Conservation (phyloP, 2,329 filamentous ascomycete species). For the Myriangium duriaei region DNA sequence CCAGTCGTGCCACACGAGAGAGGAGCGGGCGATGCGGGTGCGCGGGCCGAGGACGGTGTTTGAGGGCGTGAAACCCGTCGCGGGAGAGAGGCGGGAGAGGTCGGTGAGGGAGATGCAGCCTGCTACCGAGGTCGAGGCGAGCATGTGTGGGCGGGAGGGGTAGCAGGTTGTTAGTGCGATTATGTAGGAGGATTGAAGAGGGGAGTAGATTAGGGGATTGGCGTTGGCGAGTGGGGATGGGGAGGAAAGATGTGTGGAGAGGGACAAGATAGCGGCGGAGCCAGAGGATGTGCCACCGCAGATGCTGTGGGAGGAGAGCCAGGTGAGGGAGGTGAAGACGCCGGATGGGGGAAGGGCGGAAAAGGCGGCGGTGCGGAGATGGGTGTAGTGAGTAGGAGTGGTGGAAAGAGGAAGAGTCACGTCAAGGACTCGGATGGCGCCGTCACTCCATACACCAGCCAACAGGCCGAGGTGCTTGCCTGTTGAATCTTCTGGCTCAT, state of each 20-base stretch:
- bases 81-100: constrained; percentile 34
- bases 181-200: constrained; percentile 36
- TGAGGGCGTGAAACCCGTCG: constrained; percentile 30
- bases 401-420: constrained; percentile 23
- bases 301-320: constrained; percentile 44
- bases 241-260: constrained; percentile 25
- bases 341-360: constrained; percentile 38
- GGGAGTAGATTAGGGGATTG: constrained; percentile 32
- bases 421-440: constrained; percentile 41
- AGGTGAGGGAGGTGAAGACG: constrained; percentile 43
- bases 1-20: constrained; percentile 43
- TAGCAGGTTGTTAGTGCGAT: constrained; percentile 37
- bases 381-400: constrained; percentile 22
- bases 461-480: constrained; percentile 37
- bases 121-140: constrained; percentile 42
- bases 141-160: constrained; percentile 40
- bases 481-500: constrained; percentile 21
- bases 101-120: constrained; percentile 45
- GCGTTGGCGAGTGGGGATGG: constrained; percentile 21
- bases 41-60: constrained; percentile 36
- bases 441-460: constrained; percentile 47
- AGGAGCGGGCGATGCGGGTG: constrained; percentile 35
- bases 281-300: constrained; percentile 45
- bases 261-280: constrained; percentile 41
- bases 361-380: constrained; percentile 37